These are phyloP conservation scores for Primulina tabacum DNA, from an alignment of 257 asterid species.

Conservation along the genomic window DNA sequence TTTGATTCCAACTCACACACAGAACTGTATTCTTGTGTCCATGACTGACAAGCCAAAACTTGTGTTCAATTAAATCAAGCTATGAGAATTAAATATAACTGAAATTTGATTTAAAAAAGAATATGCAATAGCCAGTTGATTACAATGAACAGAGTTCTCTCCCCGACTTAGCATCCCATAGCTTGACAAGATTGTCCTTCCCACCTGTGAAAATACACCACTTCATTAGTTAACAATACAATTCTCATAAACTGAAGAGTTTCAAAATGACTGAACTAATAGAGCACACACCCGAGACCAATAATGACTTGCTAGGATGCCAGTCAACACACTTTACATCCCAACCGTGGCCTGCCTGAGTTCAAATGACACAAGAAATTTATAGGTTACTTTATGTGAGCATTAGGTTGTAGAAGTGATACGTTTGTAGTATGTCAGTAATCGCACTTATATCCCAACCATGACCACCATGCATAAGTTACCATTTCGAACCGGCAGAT, in stretches of 20 bases:
- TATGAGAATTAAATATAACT: slow-evolving; percentile 12
- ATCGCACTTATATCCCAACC: not conserved
- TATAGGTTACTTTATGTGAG: slow-evolving; percentile 50
- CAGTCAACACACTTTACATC: slow-evolving; percentile 99
- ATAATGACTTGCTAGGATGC: slow-evolving; percentile 95
- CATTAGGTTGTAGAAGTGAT: slow-evolving; percentile 10
- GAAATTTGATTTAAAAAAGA: slow-evolving; percentile 2
- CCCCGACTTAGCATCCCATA: slow-evolving; percentile 98
- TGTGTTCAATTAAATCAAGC: slow-evolving; percentile 25
- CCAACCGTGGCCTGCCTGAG: slow-evolving; percentile 99
- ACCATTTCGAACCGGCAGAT: not conserved
- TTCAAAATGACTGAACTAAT: slow-evolving; percentile 9
- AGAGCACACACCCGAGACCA: slow-evolving; percentile 73
- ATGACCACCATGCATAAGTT: not conserved
- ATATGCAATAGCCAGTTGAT: slow-evolving; percentile 32
- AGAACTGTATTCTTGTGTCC: slow-evolving; percentile 96
- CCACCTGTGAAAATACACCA: slow-evolving; percentile 62
- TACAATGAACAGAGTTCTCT: slow-evolving; percentile 90
- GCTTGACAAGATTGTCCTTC: slow-evolving; percentile 95
- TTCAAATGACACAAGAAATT: slow-evolving; percentile 57
- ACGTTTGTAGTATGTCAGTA: not conserved
- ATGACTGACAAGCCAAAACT: slow-evolving; percentile 59
- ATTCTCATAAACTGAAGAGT: slow-evolving; percentile 6
- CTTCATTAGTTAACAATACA: slow-evolving; percentile 16
- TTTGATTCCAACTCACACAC: slow-evolving; percentile 89